Evolutionary conservation across 2,329 filamentous ascomycete genomes (phyloP), one percentile per base, ranked within the genome.

Genomic region (Septoria petroselini): DNA sequence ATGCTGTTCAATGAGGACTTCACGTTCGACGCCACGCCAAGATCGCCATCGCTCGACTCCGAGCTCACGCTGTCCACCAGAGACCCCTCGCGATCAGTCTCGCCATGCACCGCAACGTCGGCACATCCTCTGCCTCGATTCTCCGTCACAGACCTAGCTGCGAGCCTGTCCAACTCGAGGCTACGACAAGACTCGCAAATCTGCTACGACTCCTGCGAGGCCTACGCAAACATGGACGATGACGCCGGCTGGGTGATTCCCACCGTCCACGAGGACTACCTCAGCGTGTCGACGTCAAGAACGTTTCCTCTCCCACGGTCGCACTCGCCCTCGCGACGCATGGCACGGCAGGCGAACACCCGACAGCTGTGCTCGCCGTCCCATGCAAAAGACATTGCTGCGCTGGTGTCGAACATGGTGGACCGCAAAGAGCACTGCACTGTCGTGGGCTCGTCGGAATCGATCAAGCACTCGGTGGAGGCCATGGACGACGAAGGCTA

Each of bases 351-450:
- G 54, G 58, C 63, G 18, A 70, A 66, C 58, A 66, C 67, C 25
- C 65, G 70, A 39, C 56, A 71, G 53, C 68, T 74, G 43, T 73
- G 70, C 66, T 65, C 61, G 48, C 33, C 61, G 17, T 61, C 67
- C 3, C 70, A 73, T 51, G 60, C 67, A 29, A 64, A 65, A 18
- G 71, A 74, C 57, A 70, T 74, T 37, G 66, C 69, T 9, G 61
- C 63, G 19, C 65, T 75, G 12, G 70, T 74, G 18, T 59, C 68
- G 51, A 67, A 67, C 50, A 73, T 75, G 67, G 64, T 73, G 44
- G 58, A 69, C 2, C 56, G 59, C 29, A 64, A 67, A 41, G 68
- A 73, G 50, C 73, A 75, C 51, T 74, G 73, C 63, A 62, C 56
- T 6, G 52, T 67, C 4, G 33, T 54, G 18, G 37, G 14, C 25